phyloP scores from a whole-genome alignment of 2,329 filamentous ascomycete species.

The Cadophora gregata region DNA sequence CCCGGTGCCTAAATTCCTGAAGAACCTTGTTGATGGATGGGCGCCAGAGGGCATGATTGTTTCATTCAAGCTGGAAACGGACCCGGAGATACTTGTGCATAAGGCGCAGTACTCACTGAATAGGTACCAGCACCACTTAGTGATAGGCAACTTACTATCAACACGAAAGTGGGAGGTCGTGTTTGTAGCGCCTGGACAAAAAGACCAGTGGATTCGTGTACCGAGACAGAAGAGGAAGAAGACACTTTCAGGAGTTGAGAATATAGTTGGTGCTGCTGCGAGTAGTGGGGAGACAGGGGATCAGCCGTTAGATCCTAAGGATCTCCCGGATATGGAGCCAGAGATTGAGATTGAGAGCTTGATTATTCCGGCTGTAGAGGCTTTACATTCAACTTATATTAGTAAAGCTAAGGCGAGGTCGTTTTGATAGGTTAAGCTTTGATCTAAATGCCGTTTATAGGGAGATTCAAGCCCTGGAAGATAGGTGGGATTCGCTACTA shows the following conservation, averaged over 20 bases:
- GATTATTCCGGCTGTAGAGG: constrained; percentile 86
- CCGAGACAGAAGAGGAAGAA: constrained; percentile 46
- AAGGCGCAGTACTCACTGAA: constrained; percentile 88
- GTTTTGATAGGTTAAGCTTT: too few species aligned
- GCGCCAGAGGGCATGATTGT: constrained; percentile 96
- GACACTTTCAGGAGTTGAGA: constrained; percentile 47
- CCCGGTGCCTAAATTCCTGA: constrained; percentile 95
- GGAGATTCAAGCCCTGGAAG: too few species aligned
- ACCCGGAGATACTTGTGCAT: constrained; percentile 81
- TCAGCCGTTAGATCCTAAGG: constrained; percentile 57
- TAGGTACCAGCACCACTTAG: constrained; percentile 92
- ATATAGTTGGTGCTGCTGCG: constrained; percentile 47
- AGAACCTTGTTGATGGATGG: constrained; percentile 95
- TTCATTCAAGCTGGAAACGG: constrained; percentile 97
- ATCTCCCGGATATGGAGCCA: constrained; percentile 66
- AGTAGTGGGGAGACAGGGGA: constrained; percentile 48
- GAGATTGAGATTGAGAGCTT: constrained; percentile 87
- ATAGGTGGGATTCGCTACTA: too few species aligned
- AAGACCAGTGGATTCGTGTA: constrained; percentile 48
- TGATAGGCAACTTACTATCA: constrained; percentile 92
- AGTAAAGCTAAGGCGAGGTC: too few species aligned
- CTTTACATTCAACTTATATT: constrained; percentile 72
- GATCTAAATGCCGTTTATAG: too few species aligned
- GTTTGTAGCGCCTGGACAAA: constrained; percentile 75
- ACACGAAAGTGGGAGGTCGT: constrained; percentile 98